phyloP scores from a whole-genome alignment of 768 basidiomycete species.

The Heimioporus sp. region DNA sequence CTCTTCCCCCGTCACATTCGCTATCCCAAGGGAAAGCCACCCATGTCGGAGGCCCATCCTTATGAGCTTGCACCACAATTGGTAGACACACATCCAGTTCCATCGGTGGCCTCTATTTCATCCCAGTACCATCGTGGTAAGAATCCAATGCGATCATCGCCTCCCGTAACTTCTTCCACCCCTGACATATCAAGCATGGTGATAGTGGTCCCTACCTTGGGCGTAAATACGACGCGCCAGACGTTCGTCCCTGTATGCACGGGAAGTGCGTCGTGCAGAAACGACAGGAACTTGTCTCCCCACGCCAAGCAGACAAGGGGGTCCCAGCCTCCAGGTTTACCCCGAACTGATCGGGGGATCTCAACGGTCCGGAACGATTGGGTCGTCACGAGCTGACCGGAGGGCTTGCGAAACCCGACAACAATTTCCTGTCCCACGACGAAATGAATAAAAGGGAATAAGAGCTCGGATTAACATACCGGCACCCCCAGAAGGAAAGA shows the following conservation, averaged over 20 bases:
- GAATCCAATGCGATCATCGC: slow-evolving; percentile 79
- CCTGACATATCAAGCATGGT: slow-evolving; percentile 45
- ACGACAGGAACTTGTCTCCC: slow-evolving; percentile 61
- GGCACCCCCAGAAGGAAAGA: slow-evolving; percentile 92
- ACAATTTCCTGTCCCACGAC: slow-evolving; percentile 60
- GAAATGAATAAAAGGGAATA: neutral
- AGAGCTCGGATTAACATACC: slow-evolving; percentile 38
- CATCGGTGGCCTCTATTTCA: slow-evolving; percentile 11
- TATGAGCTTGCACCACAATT: slow-evolving; percentile 6
- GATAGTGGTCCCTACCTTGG: slow-evolving; percentile 55
- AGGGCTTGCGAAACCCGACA: slow-evolving; percentile 82
- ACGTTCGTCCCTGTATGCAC: slow-evolving; percentile 37
- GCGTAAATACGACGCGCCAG: slow-evolving; percentile 71
- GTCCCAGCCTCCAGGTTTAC: slow-evolving; percentile 75
- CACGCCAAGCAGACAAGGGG: slow-evolving; percentile 71
- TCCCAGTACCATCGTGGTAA: slow-evolving; percentile 71
- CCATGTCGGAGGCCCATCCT: neutral
- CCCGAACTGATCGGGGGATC: slow-evolving; percentile 74
- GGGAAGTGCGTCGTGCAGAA: slow-evolving; percentile 42
- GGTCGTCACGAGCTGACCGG: slow-evolving; percentile 62
- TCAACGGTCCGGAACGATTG: slow-evolving; percentile 78
- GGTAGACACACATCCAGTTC: slow-evolving; percentile 6
- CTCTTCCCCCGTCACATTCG: slow-evolving; percentile 18
- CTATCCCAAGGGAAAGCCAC: slow-evolving; percentile 18
- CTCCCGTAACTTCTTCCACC: slow-evolving; percentile 56